Base-by-base conservation (phyloP, 768 basidiomycete genomes). In the Mycena crocata region DNA sequence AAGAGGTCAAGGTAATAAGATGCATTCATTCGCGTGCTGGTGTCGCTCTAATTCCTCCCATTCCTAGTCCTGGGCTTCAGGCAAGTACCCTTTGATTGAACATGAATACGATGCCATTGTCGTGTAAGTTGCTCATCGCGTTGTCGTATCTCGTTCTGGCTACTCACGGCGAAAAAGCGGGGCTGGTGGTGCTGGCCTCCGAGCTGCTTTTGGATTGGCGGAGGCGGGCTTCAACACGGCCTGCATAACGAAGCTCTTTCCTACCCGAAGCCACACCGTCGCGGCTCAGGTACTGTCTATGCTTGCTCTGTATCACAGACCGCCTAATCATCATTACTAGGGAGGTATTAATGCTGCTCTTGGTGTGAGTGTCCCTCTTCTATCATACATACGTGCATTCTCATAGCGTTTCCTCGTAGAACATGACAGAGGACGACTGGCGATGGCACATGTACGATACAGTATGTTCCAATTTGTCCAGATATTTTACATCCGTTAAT, bases 341-440 rank as follows among this genome's bases (percentile, higher is more conserved):
- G 98, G 98, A 73, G 98, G 98, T 78, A 96, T 99, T 79, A 99
- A 99, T 82, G 98, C 96, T 73, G 96, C 96, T 58, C 88, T 98
- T 57, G 96, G 96, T 71, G 94, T 95, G 77, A 72, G 90, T 85
- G 23, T 69, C 48, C 15, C 28, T 15, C 21, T 62, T 69, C 54
- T 28, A 68, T 44, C 62, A 35, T 42, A 35, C 44, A 26, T 10
- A 45, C 45, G 49, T 59, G 30, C 50, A 30, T 65, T 2, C 68
- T 72, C 57, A 24, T 68, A 23, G 52, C 40, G 49, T 51, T 30
- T 56, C 26, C 46, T 35, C 46, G 26, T 76, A 95, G 90, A 98
- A 98, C 83, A 96, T 99, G 96, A 98, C 96, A 5, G 98, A 99
- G 82, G 98, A 99, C 75, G 96, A 99, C 78, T 99, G 96, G 96